Conservation (phyloP, 139 green algal species). For the Picochlorum sp. region DNA sequence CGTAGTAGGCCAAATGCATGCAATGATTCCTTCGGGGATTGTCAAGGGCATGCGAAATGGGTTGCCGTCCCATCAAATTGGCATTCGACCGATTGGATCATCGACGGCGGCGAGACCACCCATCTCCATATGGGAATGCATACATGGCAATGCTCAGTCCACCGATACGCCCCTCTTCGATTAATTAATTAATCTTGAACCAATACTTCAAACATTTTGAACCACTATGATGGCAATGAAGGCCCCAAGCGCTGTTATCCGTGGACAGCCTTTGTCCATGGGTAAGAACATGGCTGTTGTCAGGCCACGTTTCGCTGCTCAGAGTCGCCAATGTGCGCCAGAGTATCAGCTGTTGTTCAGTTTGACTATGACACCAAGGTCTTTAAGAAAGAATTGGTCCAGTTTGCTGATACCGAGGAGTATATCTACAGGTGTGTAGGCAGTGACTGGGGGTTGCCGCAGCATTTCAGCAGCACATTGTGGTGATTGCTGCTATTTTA, state of each 20-base stretch:
- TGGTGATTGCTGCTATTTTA: no score
- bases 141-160: no score
- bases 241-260: constrained; percentile 1
- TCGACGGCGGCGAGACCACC: no score
- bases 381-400: constrained; percentile 71
- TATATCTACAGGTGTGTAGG: constrained; percentile 72
- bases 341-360: constrained; percentile 11
- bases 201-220: neutral
- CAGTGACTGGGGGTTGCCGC: neutral
- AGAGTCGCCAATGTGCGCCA: neutral
- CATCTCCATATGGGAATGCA: no score
- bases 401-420: constrained; percentile 72
- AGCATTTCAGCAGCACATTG: no score
- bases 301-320: neutral
- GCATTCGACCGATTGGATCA: no score
- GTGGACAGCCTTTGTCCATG: constrained; percentile 2
- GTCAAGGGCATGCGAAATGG: no score
- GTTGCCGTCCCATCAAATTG: no score
- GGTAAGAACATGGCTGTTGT: neutral
- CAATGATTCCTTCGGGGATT: no score
- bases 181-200: neutral
- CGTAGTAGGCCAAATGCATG: no score
- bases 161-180: no score
- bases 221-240: neutral
- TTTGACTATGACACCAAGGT: constrained; percentile 74